phyloP scores from a whole-genome alignment of 169 alveolate genomes.

The Plasmodium blacklocki region DNA sequence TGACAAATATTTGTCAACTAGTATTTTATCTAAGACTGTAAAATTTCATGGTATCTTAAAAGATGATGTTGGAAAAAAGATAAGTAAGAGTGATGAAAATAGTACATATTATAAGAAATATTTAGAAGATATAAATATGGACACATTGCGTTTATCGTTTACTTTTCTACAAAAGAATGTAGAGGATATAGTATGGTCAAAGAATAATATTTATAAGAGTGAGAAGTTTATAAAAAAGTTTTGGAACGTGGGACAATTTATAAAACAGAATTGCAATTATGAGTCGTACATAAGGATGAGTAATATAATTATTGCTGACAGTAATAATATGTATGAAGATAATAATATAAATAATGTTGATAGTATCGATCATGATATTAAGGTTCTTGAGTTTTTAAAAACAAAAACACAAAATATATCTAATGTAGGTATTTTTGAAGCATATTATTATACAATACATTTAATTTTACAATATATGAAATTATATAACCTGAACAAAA shows the following conservation, averaged over 20 bases:
- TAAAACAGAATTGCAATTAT: slow-evolving; percentile 22
- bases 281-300: slow-evolving; percentile 2
- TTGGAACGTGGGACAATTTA: slow-evolving; percentile 42
- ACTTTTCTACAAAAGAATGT: slow-evolving; percentile 22
- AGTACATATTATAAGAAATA: slow-evolving; percentile 18
- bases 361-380: neutral
- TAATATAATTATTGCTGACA: neutral
- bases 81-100: slow-evolving; percentile 53
- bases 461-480: slow-evolving; percentile 10
- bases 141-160: slow-evolving; percentile 23
- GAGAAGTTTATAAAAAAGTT: slow-evolving; percentile 30
- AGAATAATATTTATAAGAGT: slow-evolving; percentile 23
- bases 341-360: neutral
- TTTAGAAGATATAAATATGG: slow-evolving; percentile 14
- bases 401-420: neutral
- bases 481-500: neutral
- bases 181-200: slow-evolving; percentile 31
- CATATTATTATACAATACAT: slow-evolving; percentile 14
- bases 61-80: slow-evolving; percentile 40
- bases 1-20: neutral
- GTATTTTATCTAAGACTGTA: neutral
- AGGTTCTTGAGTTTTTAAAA: slow-evolving; percentile 14
- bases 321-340: neutral
- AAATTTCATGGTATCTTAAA: slow-evolving; percentile 44
- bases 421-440: slow-evolving; percentile 7